Evolutionary conservation across 2,329 filamentous ascomycete genomes (phyloP).

Genomic region (Aspergillus thermomutatus): DNA sequence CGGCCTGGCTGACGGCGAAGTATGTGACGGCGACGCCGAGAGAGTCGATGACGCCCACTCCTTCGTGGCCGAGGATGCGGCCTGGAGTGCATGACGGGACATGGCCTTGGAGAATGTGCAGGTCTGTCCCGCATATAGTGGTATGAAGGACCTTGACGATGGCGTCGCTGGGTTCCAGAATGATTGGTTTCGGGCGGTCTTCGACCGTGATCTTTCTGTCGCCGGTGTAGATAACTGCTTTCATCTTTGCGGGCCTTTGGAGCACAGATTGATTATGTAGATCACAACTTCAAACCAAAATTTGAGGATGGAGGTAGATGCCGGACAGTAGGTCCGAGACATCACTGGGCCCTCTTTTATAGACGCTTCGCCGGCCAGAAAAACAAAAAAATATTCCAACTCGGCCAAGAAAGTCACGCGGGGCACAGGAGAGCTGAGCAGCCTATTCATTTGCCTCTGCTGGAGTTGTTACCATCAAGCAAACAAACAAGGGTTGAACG

Average conservation of each 20-base stretch:
- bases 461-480: too few relatives aligned
- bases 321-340: too few relatives aligned
- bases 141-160: constrained; percentile 47
- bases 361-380: too few relatives aligned
- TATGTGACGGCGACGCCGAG: constrained; percentile 44
- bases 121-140: constrained; percentile 53
- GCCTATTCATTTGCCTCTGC: too few relatives aligned
- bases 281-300: too few relatives aligned
- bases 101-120: constrained; percentile 54
- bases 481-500: background rate
- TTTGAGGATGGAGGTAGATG: too few relatives aligned
- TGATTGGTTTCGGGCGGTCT: constrained; percentile 40
- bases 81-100: constrained; percentile 48
- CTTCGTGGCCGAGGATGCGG: constrained; percentile 52
- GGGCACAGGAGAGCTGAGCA: too few relatives aligned
- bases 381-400: too few relatives aligned
- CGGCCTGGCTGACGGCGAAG: constrained; percentile 50
- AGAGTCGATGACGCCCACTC: constrained; percentile 49
- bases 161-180: constrained; percentile 44
- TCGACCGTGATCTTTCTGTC: constrained; percentile 22
- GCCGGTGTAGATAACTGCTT: constrained; percentile 43
- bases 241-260: constrained; percentile 33
- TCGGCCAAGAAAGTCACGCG: too few relatives aligned
- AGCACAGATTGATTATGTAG: background rate
- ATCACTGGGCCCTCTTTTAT: too few relatives aligned